Evolutionary conservation across 139 green algal genomes (phyloP).

Genomic region (Gonium pectorale): DNA sequence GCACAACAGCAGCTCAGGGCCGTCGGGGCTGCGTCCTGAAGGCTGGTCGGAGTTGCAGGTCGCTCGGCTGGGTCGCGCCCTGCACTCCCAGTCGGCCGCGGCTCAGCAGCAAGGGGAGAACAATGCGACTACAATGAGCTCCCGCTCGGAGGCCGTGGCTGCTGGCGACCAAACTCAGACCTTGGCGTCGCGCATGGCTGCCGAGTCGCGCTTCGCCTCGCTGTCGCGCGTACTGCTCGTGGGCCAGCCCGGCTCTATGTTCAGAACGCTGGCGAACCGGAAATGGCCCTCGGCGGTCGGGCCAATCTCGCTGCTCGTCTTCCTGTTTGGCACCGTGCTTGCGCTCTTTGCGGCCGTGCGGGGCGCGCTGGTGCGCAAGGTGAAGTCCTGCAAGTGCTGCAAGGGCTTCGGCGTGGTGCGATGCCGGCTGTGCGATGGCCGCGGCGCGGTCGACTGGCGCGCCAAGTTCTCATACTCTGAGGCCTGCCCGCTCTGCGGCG

Average conservation of each 20-base stretch:
- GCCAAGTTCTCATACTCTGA: conserved; percentile 59
- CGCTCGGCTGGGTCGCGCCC: no score
- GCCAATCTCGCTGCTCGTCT: conserved; percentile 64
- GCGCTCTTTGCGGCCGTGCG: conserved; percentile 59
- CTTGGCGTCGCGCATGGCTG: neutral
- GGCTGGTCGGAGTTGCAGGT: no score
- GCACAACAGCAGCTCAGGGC: no score
- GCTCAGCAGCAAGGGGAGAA: no score
- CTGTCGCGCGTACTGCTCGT: conserved; percentile 41
- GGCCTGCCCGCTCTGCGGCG: conserved; percentile 66
- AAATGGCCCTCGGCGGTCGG: conserved; percentile 45
- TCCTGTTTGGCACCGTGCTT: conserved; percentile 55
- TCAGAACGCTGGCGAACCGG: conserved; percentile 31
- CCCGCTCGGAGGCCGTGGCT: no score
- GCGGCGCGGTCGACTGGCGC: conserved; percentile 58
- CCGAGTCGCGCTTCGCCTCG: neutral
- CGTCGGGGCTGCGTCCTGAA: no score
- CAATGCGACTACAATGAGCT: no score
- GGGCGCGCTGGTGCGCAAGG: conserved; percentile 48
- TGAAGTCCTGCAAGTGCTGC: conserved; percentile 62
- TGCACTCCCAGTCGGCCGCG: no score
- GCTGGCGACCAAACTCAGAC: neutral
- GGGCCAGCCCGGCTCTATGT: conserved; percentile 45
- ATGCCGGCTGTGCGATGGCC: conserved; percentile 65
- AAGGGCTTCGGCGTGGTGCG: conserved; percentile 62